Base-by-base conservation (phyloP, 306 rosid species). In the Cicer yamashitae region DNA sequence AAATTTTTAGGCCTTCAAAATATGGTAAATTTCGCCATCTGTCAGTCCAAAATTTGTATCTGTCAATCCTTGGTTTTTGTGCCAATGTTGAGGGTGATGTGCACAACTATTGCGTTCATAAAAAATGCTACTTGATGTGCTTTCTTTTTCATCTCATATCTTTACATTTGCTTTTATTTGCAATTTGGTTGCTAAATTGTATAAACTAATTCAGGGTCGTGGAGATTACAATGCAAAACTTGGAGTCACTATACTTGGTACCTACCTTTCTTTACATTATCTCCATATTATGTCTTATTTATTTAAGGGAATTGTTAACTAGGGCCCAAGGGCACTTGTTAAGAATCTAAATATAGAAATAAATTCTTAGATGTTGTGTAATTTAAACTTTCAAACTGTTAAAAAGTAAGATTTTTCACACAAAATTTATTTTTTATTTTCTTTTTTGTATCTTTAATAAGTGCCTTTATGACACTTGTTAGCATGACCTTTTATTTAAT, bases 211-310 rank as follows among this genome's bases (percentile, higher is more conserved):
- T 80, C 97, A 94, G 98, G 97, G 96, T 45, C 81, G 77, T 50
- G 99, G 99, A 74, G 89, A 92, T 80, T 87, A 88, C 86, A 92
- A 84, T 61, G 87, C 96, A 59, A 94, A 90, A 85, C 92, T 89
- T n/a, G 99, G 99, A 58, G 86, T 90, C 50, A 86, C 97, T 11
- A 90, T 94, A 71, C 92, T 94, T 11, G 99, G 99, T 94, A 87
- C 10, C 39, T 94, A 87, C 10, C 39, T 22, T 71, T 77, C 71
- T 41, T 63, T 15, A 52, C 43, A 58, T 50, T 66, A 59, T 61
- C 71, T 51, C 37, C 71, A 40, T 65, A 46, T 20, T 15, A 59
- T 12, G 34, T 37, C 20, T 75, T 43, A n/a, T 14, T 41, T 15
- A 37, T 20, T 14, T 30, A 30, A 30, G 37, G 6, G 37, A 30